These are phyloP conservation scores for Bombardia bombarda DNA, from an alignment of 495 filamentous ascomycete genomes.

Conservation along the genomic window DNA sequence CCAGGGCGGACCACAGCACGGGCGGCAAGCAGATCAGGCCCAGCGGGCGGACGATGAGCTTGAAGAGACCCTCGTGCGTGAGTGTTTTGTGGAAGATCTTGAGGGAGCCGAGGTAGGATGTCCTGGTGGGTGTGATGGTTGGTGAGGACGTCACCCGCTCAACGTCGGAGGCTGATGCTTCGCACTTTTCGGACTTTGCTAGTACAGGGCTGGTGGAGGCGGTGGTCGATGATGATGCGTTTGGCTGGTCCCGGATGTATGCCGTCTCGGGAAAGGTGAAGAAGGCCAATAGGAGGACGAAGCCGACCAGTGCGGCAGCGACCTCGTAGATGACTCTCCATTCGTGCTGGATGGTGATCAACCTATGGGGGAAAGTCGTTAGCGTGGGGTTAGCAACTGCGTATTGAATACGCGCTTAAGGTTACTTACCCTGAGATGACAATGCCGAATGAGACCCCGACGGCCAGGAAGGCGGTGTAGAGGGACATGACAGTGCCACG, in stretches of 20 bases:
- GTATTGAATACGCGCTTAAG: background rate
- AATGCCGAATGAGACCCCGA: constrained; percentile 38
- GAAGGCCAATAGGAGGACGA: constrained; percentile 35
- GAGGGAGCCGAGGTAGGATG: constrained; percentile 28
- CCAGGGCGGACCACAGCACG: constrained; percentile 42
- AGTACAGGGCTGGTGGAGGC: background rate
- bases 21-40: constrained; percentile 39
- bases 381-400: background rate
- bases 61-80: constrained; percentile 37
- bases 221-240: background rate
- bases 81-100: constrained; percentile 28
- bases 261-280: constrained; percentile 49
- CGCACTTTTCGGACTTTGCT: background rate
- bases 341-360: constrained; percentile 39
- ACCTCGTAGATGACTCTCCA: constrained; percentile 49
- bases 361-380: constrained; percentile 11
- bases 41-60: constrained; percentile 40
- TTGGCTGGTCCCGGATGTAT: constrained; percentile 20
- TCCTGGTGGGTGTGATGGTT: constrained; percentile 7
- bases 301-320: constrained; percentile 35
- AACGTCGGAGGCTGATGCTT: constrained; percentile 1
- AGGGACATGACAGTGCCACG: constrained; percentile 41
- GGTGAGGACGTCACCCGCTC: background rate
- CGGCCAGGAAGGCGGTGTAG: constrained; percentile 40
- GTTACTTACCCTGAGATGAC: constrained; percentile 35